phyloP scores from a whole-genome alignment of 129 eudicot genomes.

The Saussurea involucrata region DNA sequence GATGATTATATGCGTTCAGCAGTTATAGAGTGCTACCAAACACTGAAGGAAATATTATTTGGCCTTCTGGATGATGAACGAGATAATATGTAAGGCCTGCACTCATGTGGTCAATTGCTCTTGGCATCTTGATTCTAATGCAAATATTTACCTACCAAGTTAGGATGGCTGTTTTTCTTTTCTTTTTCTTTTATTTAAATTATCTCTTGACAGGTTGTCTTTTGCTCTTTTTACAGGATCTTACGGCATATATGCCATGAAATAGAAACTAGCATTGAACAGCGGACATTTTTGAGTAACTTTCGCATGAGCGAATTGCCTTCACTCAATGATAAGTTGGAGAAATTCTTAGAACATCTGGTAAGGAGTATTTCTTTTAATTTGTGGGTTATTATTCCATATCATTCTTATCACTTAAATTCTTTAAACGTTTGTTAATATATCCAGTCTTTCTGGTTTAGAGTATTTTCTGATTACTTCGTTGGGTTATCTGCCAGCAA shows the following conservation, averaged over 20 bases:
- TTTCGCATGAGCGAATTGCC: conserved; percentile 80
- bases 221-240: conserved; percentile 44
- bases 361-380: conserved; percentile 37
- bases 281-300: conserved; percentile 49
- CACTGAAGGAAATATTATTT: conserved; percentile 53
- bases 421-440: background rate
- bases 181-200: background rate
- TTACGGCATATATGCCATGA: conserved; percentile 49
- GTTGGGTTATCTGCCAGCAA: conserved; percentile 36
- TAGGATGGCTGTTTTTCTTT: background rate
- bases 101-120: background rate
- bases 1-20: conserved; percentile 92
- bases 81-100: conserved; percentile 57
- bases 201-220: background rate
- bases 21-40: conserved; percentile 84
- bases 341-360: conserved; percentile 64
- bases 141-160: conserved; percentile 6
- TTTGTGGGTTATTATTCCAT: background rate
- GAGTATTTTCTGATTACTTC: conserved; percentile 14
- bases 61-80: conserved; percentile 56
- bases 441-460: conserved; percentile 1
- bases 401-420: background rate
- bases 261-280: conserved; percentile 66
- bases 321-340: conserved; percentile 78
- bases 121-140: background rate